Evolutionary conservation across 2,329 filamentous ascomycete species (phyloP).

Genomic region (Pseudogymnoascus sp.): DNA sequence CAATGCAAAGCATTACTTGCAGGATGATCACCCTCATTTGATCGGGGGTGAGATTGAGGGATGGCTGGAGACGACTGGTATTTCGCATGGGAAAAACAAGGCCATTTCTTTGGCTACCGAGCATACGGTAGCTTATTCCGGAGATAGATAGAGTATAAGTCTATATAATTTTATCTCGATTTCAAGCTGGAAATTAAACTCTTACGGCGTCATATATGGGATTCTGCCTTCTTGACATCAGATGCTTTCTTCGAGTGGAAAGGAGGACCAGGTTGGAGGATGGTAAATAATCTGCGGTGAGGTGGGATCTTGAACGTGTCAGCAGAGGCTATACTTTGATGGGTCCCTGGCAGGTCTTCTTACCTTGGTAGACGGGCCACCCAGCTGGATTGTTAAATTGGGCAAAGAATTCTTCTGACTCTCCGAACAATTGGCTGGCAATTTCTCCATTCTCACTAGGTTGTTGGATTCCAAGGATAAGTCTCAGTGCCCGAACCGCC

Average conservation of each 20-base stretch:
- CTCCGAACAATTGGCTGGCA: not conserved
- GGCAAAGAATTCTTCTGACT: not conserved
- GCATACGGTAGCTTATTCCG: too few relatives aligned
- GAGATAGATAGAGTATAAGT: too few relatives aligned
- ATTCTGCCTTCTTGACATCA: too few relatives aligned
- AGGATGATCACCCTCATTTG: constrained; percentile 9
- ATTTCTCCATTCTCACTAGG: not conserved
- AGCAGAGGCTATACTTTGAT: not conserved
- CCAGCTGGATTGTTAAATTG: not conserved
- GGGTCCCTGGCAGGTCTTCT: not conserved
- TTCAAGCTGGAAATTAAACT: too few relatives aligned
- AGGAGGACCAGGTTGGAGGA: not conserved
- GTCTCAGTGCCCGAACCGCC: not conserved
- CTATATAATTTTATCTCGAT: too few relatives aligned
- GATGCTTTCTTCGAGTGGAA: not conserved
- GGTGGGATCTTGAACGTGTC: not conserved
- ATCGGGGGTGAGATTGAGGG: not conserved
- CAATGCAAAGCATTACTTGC: not conserved
- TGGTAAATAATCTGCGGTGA: not conserved
- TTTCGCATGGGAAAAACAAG: not conserved
- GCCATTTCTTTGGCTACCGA: too few relatives aligned
- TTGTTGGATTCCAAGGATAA: not conserved
- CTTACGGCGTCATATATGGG: too few relatives aligned
- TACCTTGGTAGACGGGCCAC: not conserved
- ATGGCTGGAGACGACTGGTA: not conserved